Evolutionary conservation across 257 asterid species (phyloP).

Genomic region (Ehretia macrophylla): DNA sequence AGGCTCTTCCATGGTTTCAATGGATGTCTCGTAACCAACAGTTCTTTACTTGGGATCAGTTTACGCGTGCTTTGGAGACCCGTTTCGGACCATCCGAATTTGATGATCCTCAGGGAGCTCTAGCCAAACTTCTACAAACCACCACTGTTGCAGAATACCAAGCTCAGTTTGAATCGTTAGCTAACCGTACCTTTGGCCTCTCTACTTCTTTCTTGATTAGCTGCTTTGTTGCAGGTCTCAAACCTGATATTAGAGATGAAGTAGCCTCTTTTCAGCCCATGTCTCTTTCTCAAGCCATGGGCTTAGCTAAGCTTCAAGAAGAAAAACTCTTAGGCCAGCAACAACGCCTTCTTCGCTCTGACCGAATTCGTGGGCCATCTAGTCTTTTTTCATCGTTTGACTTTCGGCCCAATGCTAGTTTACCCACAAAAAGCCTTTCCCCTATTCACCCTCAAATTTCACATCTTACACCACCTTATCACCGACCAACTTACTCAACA

Average conservation of each 20-base stretch:
- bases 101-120: too few relatives aligned
- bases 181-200: background rate
- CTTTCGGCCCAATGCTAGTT: too few relatives aligned
- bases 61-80: background rate
- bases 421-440: too few relatives aligned
- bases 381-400: too few relatives aligned
- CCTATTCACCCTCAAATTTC: too few relatives aligned
- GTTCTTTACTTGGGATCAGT: background rate
- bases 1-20: background rate
- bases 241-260: background rate
- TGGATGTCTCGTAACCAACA: background rate
- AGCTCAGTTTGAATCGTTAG: background rate
- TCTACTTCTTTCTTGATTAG: background rate
- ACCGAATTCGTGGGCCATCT: too few relatives aligned
- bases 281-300: background rate
- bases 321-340: too few relatives aligned
- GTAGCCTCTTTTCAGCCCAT: background rate
- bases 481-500: too few relatives aligned
- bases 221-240: background rate
- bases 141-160: background rate
- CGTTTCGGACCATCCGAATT: too few relatives aligned
- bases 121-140: background rate
- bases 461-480: too few relatives aligned
- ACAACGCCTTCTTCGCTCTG: too few relatives aligned
- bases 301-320: background rate